Conservation (phyloP, 140 eudicot genomes). For the Ambrosia hybrid region DNA sequence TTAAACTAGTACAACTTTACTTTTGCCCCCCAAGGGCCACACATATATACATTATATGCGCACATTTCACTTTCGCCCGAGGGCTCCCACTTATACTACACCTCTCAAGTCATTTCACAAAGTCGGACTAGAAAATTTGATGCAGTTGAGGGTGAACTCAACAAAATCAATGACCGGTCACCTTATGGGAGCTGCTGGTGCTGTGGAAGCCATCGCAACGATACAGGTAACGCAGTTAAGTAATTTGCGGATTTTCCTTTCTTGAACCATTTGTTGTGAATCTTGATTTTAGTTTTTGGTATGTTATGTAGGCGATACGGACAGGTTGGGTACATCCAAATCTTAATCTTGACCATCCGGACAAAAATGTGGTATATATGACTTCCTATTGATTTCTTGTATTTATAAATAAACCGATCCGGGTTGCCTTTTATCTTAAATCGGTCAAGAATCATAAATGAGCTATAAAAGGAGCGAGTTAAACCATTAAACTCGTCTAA, state of each 20-base stretch:
- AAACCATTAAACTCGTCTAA: background rate
- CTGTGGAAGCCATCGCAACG: constrained; percentile 65
- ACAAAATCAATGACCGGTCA: constrained; percentile 72
- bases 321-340: constrained; percentile 97
- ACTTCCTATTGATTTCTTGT: background rate
- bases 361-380: constrained; percentile 73
- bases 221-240: constrained; percentile 43
- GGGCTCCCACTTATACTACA: too few species aligned
- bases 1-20: too few species aligned
- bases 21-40: too few species aligned
- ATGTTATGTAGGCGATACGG: constrained; percentile 58
- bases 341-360: constrained; percentile 84
- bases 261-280: background rate
- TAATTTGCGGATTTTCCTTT: background rate
- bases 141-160: constrained; percentile 56
- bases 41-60: too few species aligned
- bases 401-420: background rate
- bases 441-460: background rate
- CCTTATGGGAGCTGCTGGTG: constrained; percentile 68
- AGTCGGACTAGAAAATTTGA: background rate
- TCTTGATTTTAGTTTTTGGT: constrained; percentile 14
- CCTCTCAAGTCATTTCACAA: too few species aligned
- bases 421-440: background rate
- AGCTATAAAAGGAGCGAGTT: background rate
- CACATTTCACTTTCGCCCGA: too few species aligned